Conservation (phyloP, 2,329 filamentous ascomycete species). For the Pestalotiopsis sp. region DNA sequence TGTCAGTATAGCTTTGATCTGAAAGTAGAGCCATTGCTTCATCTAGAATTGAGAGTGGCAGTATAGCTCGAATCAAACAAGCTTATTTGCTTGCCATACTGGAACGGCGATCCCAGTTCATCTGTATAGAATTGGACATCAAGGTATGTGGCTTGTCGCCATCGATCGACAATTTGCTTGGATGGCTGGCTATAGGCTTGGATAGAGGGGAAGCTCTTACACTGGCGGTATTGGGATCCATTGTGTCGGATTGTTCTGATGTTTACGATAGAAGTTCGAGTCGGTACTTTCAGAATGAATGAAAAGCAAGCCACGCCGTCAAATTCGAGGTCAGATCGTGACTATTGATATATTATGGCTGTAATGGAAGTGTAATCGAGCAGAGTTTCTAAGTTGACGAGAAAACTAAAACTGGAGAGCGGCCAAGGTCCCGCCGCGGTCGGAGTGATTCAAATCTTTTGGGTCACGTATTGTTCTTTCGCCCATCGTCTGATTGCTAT, state of each 20-base stretch:
- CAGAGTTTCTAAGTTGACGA: background rate
- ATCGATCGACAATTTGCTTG: background rate
- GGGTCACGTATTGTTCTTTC: background rate
- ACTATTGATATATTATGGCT: background rate
- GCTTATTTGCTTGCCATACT: no score
- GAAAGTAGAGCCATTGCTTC: no score
- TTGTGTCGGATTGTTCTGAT: constrained; percentile 3
- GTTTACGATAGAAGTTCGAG: background rate
- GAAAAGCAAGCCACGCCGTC: background rate
- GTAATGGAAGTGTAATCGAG: background rate
- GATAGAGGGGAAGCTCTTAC: constrained; percentile 16
- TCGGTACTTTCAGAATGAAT: background rate
- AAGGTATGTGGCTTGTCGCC: background rate
- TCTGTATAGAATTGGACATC: no score
- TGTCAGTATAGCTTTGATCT: background rate
- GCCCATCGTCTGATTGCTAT: background rate
- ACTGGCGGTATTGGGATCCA: constrained; percentile 28
- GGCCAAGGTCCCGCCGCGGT: constrained; percentile 2
- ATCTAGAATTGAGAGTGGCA: no score
- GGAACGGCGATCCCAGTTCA: no score
- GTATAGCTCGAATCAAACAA: no score
- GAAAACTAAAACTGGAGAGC: background rate
- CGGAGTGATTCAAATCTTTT: background rate
- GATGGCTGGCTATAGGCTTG: background rate
- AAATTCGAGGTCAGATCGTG: background rate